Evolutionary conservation across 1,284 basidiomycete genomes (phyloP), one percentile per base, ranked within the genome.

Genomic region (Leccinum subrobustum): DNA sequence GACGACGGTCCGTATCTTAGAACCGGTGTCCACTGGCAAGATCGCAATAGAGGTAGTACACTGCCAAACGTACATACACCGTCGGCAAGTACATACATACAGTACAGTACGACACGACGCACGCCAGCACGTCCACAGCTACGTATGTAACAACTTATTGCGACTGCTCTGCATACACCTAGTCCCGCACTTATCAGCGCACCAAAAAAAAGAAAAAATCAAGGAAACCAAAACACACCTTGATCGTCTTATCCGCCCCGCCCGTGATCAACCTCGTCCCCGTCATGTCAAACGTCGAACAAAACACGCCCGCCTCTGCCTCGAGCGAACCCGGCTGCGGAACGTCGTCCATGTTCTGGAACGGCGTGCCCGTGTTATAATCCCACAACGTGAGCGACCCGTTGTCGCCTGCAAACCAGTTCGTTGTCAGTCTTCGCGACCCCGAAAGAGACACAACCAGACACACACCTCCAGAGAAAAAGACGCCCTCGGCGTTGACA

Each of bases 221-320:
- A 3, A 16, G 39, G 14, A 0, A 4, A 25, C 3, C 5, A 2
- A 52, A 3, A 54, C 76, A 14, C 33, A 91, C 92, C 83, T 97
- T 97, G 80, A 97, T 96, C 8, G 95, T 98, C 83, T 99, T 99
- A 79, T 99, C 96, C 7, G 96, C 96, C 23, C 96, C 92, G 54
- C 96, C 97, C 1, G 95, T 98, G 66, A 98, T 96, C 62, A 99
- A 77, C 52, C 97, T 82, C 35, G 95, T 96, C 3, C 96, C 97
- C 1, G 96, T 98, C 73, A 89, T 82, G 76, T 98, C 96, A 77
- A 98, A 99, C 4, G 95, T 93, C 16, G 95, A 98, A 73, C 94
- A 97, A 81, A 98, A 96, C 4, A 95, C 85, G 66, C 96, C 91
- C 25, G 96, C 88, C 75, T 99, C 96, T 1, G 96, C 96, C 71